These are phyloP conservation scores for Heterobasidion parviporum DNA, from an alignment of 1,284 basidiomycete species.

Conservation along the genomic window DNA sequence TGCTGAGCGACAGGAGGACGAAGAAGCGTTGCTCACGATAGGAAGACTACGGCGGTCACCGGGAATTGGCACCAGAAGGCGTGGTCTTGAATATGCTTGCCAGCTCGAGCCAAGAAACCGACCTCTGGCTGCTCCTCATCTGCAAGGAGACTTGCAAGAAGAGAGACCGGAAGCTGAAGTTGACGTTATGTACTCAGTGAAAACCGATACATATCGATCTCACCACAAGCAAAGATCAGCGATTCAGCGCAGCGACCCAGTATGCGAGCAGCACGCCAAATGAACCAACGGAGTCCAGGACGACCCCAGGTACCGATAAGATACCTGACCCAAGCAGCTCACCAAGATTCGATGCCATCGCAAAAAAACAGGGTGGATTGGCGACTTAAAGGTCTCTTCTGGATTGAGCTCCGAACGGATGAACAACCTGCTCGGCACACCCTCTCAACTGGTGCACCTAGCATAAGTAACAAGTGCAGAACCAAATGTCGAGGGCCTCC, in stretches of 20 bases:
- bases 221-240: conserved; percentile 27
- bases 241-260: conserved; percentile 36
- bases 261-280: conserved; percentile 33
- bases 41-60: conserved; percentile 20
- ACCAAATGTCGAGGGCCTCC: too few species aligned
- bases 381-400: conserved; percentile 29
- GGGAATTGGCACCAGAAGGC: conserved; percentile 26
- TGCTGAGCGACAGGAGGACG: conserved; percentile 15
- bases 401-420: background rate
- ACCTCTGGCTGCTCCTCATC: conserved; percentile 36
- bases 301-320: conserved; percentile 30
- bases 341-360: conserved; percentile 27
- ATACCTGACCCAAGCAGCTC: conserved; percentile 36
- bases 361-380: conserved; percentile 31
- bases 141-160: conserved; percentile 28
- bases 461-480: background rate
- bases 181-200: background rate
- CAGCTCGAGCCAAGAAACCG: conserved; percentile 28
- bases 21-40: conserved; percentile 22
- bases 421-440: background rate
- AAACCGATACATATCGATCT: background rate
- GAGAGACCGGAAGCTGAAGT: background rate
- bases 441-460: conserved; percentile 1
- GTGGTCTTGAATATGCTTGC: conserved; percentile 32
- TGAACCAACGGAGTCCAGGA: conserved; percentile 32